phyloP scores from a whole-genome alignment of 2,329 filamentous ascomycete species.

The Colletotrichum sp. region DNA sequence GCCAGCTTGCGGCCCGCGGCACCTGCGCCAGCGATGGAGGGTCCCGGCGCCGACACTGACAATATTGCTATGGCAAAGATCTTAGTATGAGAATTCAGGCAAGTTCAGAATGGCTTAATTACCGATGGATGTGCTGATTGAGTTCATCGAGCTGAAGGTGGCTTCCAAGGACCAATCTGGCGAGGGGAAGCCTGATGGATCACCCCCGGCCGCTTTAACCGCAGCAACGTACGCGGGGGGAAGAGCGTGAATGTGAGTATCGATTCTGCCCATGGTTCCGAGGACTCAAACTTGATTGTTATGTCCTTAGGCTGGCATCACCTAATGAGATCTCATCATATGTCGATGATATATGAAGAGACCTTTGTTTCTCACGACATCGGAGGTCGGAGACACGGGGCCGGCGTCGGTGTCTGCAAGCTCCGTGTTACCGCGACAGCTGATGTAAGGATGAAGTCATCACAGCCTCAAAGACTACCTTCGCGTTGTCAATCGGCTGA shows the following conservation, averaged over 20 bases:
- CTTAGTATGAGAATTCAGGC: background rate
- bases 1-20: background rate
- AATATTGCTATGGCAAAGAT: background rate
- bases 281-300: background rate
- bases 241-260: background rate
- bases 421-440: background rate
- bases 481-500: background rate
- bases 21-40: slow-evolving; percentile 7
- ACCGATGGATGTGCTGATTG: background rate
- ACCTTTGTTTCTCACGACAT: background rate
- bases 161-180: slow-evolving; percentile 18
- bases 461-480: background rate
- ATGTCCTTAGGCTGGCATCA: fast-evolving
- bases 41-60: slow-evolving; percentile 13
- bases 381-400: background rate
- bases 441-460: background rate
- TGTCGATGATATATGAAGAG: background rate
- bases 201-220: slow-evolving; percentile 3
- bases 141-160: slow-evolving; percentile 1
- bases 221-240: slow-evolving; percentile 12
- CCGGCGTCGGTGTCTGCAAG: background rate
- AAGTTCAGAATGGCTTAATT: background rate
- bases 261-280: background rate
- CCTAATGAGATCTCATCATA: background rate
- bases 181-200: slow-evolving; percentile 13